These are phyloP conservation scores for Phyllosticta citribraziliensis DNA, from an alignment of 2,329 filamentous ascomycete genomes.

Conservation along the genomic window DNA sequence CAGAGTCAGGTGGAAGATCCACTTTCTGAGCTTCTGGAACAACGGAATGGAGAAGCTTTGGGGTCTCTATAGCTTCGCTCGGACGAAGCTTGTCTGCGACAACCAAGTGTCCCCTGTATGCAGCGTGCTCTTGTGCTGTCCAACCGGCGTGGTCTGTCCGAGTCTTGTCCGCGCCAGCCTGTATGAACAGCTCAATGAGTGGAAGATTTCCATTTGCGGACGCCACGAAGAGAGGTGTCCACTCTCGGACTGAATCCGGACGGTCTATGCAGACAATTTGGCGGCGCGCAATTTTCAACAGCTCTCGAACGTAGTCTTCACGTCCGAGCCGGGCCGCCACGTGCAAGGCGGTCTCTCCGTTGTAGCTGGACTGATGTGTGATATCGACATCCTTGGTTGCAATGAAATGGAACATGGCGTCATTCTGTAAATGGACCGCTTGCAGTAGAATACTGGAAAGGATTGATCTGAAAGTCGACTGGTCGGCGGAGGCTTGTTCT, in stretches of 20 bases:
- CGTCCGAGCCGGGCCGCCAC: conserved; percentile 85
- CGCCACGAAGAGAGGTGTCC: conserved; percentile 92
- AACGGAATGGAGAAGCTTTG: not conserved
- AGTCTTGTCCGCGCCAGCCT: conserved; percentile 66
- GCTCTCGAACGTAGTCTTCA: conserved; percentile 63
- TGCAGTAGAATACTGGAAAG: conserved; percentile 82
- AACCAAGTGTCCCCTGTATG: conserved; percentile 74
- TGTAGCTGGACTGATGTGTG: conserved; percentile 77
- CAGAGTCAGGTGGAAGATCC: conserved; percentile 34
- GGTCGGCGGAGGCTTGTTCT: conserved; percentile 55
- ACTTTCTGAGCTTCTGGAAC: conserved; percentile 39
- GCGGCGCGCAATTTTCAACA: conserved; percentile 59
- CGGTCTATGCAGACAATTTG: conserved; percentile 71
- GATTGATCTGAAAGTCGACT: conserved; percentile 58
- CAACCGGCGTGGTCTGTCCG: conserved; percentile 79
- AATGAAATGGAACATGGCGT: conserved; percentile 73
- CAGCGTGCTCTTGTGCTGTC: conserved; percentile 89
- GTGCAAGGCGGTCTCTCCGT: conserved; percentile 85
- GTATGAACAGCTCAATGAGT: conserved; percentile 67
- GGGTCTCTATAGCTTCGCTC: no score
- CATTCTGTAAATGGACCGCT: conserved; percentile 80
- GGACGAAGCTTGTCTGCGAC: conserved; percentile 60
- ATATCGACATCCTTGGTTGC: conserved; percentile 86
- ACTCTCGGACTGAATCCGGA: conserved; percentile 73
- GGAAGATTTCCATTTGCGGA: conserved; percentile 76